A percentile compares a stretch with the other conserved stretches of the same genome.
Conservation (phyloP, 805 yeast species). For the Starmerella apis region DNA sequence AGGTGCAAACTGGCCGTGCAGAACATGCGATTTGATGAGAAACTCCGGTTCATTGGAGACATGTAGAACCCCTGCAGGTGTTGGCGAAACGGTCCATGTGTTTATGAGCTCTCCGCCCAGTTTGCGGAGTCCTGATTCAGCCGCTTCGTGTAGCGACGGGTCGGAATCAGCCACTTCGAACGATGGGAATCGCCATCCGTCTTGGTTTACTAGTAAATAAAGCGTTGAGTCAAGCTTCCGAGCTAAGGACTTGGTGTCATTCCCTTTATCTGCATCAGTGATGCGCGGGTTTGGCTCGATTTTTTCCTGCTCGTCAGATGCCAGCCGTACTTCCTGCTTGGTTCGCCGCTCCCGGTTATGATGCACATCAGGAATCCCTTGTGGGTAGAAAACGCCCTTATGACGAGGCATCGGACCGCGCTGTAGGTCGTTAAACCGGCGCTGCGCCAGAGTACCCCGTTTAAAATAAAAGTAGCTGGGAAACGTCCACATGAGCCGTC, state of each 20-base stretch:
- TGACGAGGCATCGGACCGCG: constrained; percentile 61
- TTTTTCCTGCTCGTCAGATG: constrained; percentile 58
- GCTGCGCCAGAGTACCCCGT: constrained; percentile 80
- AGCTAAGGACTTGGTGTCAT: constrained; percentile 60
- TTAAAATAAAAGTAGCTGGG: constrained; percentile 88
- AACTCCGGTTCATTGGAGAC: constrained; percentile 44
- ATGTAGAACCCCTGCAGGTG: constrained; percentile 66
- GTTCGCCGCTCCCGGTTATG: constrained; percentile 81
- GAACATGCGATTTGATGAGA: constrained; percentile 73
- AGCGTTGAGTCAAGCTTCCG: constrained; percentile 70
- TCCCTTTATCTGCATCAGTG: constrained; percentile 63
- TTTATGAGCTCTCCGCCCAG: constrained; percentile 69
- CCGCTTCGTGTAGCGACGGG: constrained; percentile 48
- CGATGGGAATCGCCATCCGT: constrained; percentile 69
- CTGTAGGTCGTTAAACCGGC: constrained; percentile 64
- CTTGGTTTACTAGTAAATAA: constrained; percentile 53
- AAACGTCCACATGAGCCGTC: constrained; percentile 93
- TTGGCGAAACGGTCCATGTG: constrained; percentile 83
- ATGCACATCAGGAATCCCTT: constrained; percentile 75
- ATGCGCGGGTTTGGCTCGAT: constrained; percentile 58
- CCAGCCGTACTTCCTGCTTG: constrained; percentile 69
- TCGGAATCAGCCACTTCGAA: constrained; percentile 43
- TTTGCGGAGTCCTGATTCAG: constrained; percentile 59
- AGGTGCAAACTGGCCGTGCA: constrained; percentile 65
- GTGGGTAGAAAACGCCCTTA: constrained; percentile 67